phyloP scores from a whole-genome alignment of 129 eudicot species.

The Helichrysum umbraculigerum region DNA sequence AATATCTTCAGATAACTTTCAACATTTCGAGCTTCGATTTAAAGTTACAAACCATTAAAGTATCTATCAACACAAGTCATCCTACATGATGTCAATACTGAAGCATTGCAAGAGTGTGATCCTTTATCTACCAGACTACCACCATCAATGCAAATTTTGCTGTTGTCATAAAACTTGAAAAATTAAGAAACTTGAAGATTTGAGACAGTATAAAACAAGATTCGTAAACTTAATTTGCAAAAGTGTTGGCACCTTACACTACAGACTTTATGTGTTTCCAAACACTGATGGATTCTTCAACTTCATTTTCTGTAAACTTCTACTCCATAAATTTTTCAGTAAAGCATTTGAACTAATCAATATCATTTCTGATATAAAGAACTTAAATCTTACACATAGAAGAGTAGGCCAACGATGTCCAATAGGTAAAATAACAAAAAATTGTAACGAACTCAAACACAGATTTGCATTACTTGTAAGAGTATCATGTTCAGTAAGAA shows the following conservation, averaged over 20 bases:
- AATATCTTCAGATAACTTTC: too few relatives aligned
- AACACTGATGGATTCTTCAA: not conserved
- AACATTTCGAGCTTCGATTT: too few relatives aligned
- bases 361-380: not conserved
- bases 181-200: too few relatives aligned
- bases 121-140: not conserved
- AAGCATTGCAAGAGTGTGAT: not conserved
- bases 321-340: not conserved
- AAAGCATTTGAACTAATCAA: not conserved
- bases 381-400: not conserved
- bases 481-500: conserved; percentile 5
- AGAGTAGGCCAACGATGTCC: not conserved
- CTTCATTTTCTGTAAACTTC: not conserved
- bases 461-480: conserved; percentile 8
- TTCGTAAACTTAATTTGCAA: not conserved
- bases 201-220: not conserved
- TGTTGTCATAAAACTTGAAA: too few relatives aligned
- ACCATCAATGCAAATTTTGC: not conserved
- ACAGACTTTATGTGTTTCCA: not conserved
- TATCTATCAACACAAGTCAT: too few relatives aligned
- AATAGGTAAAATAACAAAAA: not conserved
- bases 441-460: not conserved
- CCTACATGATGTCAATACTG: too few relatives aligned
- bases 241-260: not conserved
- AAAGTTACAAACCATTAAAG: too few relatives aligned